Conservation (phyloP, 2,329 filamentous ascomycete genomes). For the Pyrenophora seminiperda region DNA sequence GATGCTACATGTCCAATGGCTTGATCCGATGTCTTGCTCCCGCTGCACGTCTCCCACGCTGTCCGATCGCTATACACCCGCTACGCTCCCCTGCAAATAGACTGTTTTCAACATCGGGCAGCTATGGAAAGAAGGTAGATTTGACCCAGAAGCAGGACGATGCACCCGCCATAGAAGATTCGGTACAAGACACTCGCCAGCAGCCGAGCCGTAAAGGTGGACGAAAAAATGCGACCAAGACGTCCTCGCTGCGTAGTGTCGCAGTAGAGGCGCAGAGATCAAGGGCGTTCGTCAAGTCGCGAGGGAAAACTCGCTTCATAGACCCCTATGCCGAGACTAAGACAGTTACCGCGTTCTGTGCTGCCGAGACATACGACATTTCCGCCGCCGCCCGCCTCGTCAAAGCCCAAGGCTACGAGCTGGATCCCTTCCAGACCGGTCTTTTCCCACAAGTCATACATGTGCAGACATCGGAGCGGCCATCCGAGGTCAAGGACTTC, state of each 20-base stretch:
- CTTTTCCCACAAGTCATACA: slow-evolving; percentile 70
- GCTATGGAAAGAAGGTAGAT: slow-evolving; percentile 31
- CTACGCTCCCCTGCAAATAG: slow-evolving; percentile 11
- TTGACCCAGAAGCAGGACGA: slow-evolving; percentile 32
- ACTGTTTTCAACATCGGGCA: slow-evolving; percentile 23
- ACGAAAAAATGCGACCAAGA: slow-evolving; percentile 41
- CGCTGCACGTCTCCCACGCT: slow-evolving; percentile 1
- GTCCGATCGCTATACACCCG: slow-evolving; percentile 9
- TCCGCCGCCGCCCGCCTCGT: slow-evolving; percentile 62
- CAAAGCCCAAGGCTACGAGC: slow-evolving; percentile 62
- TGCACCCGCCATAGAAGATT: slow-evolving; percentile 14
- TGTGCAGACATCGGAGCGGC: slow-evolving; percentile 53
- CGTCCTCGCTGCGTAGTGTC: slow-evolving; percentile 76
- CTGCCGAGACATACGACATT: slow-evolving; percentile 70
- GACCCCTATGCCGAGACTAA: slow-evolving; percentile 55
- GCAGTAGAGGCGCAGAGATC: slow-evolving; percentile 80
- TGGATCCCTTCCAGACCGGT: slow-evolving; percentile 66
- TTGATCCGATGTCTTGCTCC: slow-evolving; percentile 31
- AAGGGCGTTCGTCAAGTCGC: slow-evolving; percentile 58
- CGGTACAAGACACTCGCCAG: slow-evolving; percentile 11
- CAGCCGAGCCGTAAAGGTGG: slow-evolving; percentile 28
- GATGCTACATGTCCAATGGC: slow-evolving; percentile 27
- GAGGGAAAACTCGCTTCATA: slow-evolving; percentile 51
- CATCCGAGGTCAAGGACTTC: slow-evolving; percentile 53
- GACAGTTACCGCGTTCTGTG: slow-evolving; percentile 68